phyloP scores from a whole-genome alignment of 352 stramenopile genomes.

The Phytophthora citricola region DNA sequence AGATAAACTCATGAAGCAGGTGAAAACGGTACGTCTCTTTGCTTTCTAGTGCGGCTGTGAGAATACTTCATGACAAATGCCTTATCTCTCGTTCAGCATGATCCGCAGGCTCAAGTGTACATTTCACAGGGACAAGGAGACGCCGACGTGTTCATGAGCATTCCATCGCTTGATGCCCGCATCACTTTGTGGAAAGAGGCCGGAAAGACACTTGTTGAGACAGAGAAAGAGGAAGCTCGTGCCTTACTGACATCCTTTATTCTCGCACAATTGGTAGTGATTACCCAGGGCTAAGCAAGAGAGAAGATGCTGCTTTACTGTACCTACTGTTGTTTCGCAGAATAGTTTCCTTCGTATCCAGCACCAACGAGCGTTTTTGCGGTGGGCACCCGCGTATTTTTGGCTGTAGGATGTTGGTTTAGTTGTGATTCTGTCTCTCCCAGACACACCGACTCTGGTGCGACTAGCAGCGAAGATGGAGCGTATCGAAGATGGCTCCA shows the following conservation, averaged over 20 bases:
- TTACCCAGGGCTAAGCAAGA: conserved; percentile 37
- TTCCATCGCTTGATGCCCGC: conserved; percentile 74
- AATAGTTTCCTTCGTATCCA: conserved; percentile 32
- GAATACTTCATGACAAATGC: conserved; percentile 1
- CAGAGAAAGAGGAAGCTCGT: conserved; percentile 75
- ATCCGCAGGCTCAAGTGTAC: conserved; percentile 73
- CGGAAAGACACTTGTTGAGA: conserved; percentile 83
- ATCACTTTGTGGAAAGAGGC: conserved; percentile 82
- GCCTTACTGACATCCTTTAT: conserved; percentile 65
- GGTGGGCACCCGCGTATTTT: conserved; percentile 37
- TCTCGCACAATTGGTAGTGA: conserved; percentile 56
- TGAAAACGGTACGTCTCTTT: conserved; percentile 63
- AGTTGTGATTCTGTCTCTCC: conserved; percentile 11
- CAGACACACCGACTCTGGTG: not conserved
- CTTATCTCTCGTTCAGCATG: conserved; percentile 49
- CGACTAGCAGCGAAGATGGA: conserved; percentile 34
- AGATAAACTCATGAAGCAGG: conserved; percentile 77
- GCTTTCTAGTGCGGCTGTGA: not conserved
- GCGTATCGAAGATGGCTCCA: conserved; percentile 40
- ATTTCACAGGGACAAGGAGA: conserved; percentile 82
- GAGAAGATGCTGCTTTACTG: conserved; percentile 14
- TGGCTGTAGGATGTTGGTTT: conserved; percentile 25
- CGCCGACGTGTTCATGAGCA: conserved; percentile 84
- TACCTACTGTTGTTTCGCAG: conserved; percentile 17
- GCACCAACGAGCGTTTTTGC: conserved; percentile 25